Conservation (phyloP, 805 yeast genomes). For the Metschnikowia orientalis region DNA sequence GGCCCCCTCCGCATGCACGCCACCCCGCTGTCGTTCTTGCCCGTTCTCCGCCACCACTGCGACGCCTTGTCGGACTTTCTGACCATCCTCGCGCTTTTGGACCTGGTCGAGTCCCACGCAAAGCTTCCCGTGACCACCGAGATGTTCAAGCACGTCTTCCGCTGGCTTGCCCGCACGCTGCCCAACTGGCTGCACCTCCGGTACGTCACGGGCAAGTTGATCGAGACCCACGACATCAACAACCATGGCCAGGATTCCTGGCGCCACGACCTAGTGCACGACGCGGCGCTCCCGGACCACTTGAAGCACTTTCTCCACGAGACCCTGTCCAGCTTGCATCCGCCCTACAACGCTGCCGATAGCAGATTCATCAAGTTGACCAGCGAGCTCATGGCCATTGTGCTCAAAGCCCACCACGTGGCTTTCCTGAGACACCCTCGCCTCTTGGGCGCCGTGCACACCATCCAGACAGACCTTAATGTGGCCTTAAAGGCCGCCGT, state of each 20-base stretch:
- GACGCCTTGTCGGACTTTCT: constrained; percentile 9
- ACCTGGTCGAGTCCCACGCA: constrained; percentile 19
- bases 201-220: constrained; percentile 10
- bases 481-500: constrained; percentile 3
- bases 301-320: constrained; percentile 7
- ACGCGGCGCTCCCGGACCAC: constrained; percentile 10
- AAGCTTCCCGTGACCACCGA: constrained; percentile 32
- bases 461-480: constrained; percentile 7
- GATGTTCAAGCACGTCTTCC: constrained; percentile 22
- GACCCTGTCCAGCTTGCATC: constrained; percentile 1
- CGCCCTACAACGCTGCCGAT: constrained; percentile 5
- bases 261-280: constrained; percentile 10
- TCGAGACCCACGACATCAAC: constrained; percentile 13
- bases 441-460: constrained; percentile 5
- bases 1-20: constrained; percentile 19
- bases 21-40: constrained; percentile 24
- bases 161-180: constrained; percentile 10
- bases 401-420: constrained; percentile 10
- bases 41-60: constrained; percentile 19
- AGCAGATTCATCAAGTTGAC: constrained; percentile 14
- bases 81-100: constrained; percentile 14
- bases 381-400: constrained; percentile 11
- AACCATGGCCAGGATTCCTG: constrained; percentile 12
- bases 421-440: constrained; percentile 5
- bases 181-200: constrained; percentile 8